A percentile compares a stretch with the other conserved stretches of the same genome.
These are phyloP conservation scores for Nemania bipapillata DNA, from an alignment of 2,329 filamentous ascomycete species.

Conservation along the genomic window DNA sequence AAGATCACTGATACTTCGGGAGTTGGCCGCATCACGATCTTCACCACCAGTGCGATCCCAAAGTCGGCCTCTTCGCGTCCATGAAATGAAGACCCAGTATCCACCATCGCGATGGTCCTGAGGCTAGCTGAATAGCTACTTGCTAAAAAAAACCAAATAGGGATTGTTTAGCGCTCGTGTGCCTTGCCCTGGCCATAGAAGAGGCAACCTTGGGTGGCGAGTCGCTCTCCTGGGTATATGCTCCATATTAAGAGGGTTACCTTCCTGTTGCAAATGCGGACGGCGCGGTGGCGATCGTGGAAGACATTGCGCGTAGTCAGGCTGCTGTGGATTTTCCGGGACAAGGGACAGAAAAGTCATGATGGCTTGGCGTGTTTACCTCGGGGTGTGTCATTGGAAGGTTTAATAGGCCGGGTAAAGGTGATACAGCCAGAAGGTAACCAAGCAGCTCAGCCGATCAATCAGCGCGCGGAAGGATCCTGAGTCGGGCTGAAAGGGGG, in stretches of 20 bases:
- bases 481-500: constrained; percentile 42
- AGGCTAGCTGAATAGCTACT: constrained; percentile 10
- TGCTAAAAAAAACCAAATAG: not conserved
- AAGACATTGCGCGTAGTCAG: constrained; percentile 6
- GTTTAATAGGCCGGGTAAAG: constrained; percentile 49
- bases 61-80: not conserved
- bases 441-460: constrained; percentile 44
- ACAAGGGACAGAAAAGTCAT: constrained; percentile 20
- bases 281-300: constrained; percentile 3
- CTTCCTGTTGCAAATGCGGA: constrained; percentile 19
- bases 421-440: constrained; percentile 48
- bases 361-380: constrained; percentile 43
- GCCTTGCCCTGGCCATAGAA: not conserved
- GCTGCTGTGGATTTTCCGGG: constrained; percentile 20
- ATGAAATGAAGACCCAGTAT: not conserved
- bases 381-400: constrained; percentile 45
- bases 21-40: constrained; percentile 20
- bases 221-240: not conserved
- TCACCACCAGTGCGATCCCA: not conserved
- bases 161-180: not conserved
- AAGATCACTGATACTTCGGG: constrained; percentile 5
- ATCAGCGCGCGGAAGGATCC: constrained; percentile 46
- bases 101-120: not conserved
- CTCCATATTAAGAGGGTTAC: constrained; percentile 10
- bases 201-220: not conserved